Conservation (phyloP, 1,139 yeast genomes). For the Saccharomyces hybrid region DNA sequence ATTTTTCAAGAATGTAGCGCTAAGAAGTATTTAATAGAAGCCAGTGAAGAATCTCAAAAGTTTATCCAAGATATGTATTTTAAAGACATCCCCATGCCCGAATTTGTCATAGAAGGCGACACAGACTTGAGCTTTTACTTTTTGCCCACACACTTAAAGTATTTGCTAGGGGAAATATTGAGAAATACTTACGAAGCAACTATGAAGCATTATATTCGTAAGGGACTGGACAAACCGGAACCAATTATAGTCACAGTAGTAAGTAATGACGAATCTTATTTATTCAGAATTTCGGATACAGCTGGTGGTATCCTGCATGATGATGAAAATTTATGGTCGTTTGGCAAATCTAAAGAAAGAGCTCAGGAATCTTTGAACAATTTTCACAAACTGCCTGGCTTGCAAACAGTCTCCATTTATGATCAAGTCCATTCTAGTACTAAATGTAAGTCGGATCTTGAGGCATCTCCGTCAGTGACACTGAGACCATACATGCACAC, state of each 20-base stretch:
- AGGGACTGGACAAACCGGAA: constrained; percentile 31
- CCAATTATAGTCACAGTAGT: constrained; percentile 68
- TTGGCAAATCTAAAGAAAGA: constrained; percentile 56
- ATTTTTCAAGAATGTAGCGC: constrained; percentile 77
- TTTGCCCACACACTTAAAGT: constrained; percentile 77
- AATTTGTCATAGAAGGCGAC: constrained; percentile 61
- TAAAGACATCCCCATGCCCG: constrained; percentile 54
- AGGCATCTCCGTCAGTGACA: background rate
- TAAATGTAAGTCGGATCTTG: constrained; percentile 2
- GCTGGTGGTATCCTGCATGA: constrained; percentile 62
- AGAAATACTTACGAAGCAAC: constrained; percentile 82
- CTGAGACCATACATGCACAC: constrained; percentile 29
- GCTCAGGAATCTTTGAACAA: constrained; percentile 52
- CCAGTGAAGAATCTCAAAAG: constrained; percentile 42
- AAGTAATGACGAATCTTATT: constrained; percentile 55
- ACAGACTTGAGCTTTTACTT: constrained; percentile 62
- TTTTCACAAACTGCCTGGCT: constrained; percentile 62
- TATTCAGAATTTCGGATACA: constrained; percentile 74
- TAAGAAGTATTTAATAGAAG: constrained; percentile 45
- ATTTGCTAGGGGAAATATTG: constrained; percentile 75
- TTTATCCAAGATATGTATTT: constrained; percentile 45
- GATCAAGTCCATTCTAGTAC: constrained; percentile 20
- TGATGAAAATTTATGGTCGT: constrained; percentile 63
- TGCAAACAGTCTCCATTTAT: constrained; percentile 30
- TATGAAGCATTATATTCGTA: constrained; percentile 38